Evolutionary conservation across 116 monocot genomes (phyloP), one percentile per base, ranked within the genome.

Genomic region (Papilionanthe hybrid): DNA sequence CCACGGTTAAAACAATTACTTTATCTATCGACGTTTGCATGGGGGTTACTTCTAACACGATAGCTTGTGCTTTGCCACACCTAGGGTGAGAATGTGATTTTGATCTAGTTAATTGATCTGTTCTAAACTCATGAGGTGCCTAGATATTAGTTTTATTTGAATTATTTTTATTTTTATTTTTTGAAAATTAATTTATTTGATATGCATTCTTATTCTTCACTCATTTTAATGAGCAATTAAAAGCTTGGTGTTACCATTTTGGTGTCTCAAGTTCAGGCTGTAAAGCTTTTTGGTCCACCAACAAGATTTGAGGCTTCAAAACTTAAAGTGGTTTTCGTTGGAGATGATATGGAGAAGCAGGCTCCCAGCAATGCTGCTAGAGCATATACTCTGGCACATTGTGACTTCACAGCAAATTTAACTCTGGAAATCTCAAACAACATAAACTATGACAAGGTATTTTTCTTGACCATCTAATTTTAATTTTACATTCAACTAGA

Each of bases 261-360:
- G 23, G 60, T n/a, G 5, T 72, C 47, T 72, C 76, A 75, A 83
- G 42, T 60, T 80, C 84, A 96, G 96, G 88, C 93, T 79, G 94
- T 92, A 11, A 90, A 80, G 81, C 69, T 93, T 44, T 86, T 96
- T 79, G 87, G 89, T 42, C 90, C 92, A 65, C 93, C 93, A 11
- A 87, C 88, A 56, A 90, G 80, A 89, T 93, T 96, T 85, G 87
- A 96, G 82, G 88, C 96, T n/a, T 90, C 92, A 69, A 96, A 96
- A 77, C 85, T 96, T 25, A 87, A 90, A 80, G 96, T 93, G 28
- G 84, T 93, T 28, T 93, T 91, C 81, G 75, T 80, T 69, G 93
- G 90, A 27, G 87, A 92, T 76, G 89, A 89, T 43, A 75, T 82
- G 29, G 85, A 89, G 75, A 82, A 85, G 78, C 58, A 84, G 60